phyloP scores from a whole-genome alignment of 305 asterid species.

The Fraxinus albicans region DNA sequence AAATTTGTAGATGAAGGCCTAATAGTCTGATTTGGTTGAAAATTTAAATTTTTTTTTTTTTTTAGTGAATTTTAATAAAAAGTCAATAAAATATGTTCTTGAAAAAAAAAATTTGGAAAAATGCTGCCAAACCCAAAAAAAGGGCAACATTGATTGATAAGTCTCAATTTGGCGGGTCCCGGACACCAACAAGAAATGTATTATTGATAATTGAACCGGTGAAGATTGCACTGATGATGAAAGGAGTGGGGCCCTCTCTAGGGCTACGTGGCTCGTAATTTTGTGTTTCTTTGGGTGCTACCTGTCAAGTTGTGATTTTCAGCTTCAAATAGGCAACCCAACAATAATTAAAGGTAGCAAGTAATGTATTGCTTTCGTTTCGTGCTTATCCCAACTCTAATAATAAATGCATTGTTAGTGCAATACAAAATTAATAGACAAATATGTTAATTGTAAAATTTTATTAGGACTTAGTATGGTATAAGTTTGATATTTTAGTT shows the following conservation, averaged over 20 bases:
- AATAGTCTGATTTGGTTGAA: too few species aligned
- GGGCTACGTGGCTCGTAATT: not conserved
- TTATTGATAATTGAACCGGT: not conserved
- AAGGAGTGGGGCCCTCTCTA: not conserved
- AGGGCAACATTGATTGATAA: not conserved
- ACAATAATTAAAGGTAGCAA: not conserved
- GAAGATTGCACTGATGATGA: not conserved
- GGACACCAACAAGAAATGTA: not conserved
- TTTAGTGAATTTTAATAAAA: too few species aligned
- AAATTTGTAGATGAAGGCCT: too few species aligned
- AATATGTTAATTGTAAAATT: not conserved
- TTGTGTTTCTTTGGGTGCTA: not conserved
- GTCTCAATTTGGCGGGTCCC: slow-evolving; percentile 1
- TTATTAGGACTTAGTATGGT: not conserved
- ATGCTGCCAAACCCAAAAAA: not conserved
- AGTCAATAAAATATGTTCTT: too few species aligned
- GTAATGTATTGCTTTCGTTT: not conserved
- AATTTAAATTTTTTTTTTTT: too few species aligned
- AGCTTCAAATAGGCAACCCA: not conserved
- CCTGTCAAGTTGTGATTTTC: not conserved
- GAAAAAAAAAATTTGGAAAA: not conserved
- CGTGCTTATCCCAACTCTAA: not conserved
- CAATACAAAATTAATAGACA: not conserved
- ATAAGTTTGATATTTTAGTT: not conserved
- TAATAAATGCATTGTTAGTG: not conserved